Base-by-base conservation (phyloP, 805 yeast genomes). In the Pichia scutulata region DNA sequence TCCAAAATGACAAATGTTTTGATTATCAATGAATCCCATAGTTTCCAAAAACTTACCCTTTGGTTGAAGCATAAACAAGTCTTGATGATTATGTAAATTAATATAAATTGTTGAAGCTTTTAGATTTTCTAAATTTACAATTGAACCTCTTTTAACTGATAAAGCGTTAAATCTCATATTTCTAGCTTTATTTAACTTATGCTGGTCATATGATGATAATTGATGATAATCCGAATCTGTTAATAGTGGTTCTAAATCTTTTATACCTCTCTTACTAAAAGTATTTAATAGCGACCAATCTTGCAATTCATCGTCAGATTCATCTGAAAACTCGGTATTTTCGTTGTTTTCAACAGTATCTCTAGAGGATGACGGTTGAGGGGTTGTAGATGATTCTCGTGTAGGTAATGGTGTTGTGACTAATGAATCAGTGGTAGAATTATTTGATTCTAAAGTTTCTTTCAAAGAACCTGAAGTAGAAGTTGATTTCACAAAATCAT, bases 261-360 rank as follows among this genome's bases (percentile, higher is more conserved):
- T 90, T 51, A 81, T 89, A 2, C 96, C 96, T 53, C 92, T 70
- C 56, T 81, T 84, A 2, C 90, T 90, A 1, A 82, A 43, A 41
- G 53, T 49, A 16, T 50, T 33, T 44, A 72, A 52, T 52, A 66
- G 61, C 12, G 74, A 68, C 86, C 86, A 81, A 54, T 81, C 84
- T 53, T 75, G 81, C 6, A 67, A 58, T 41, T 70, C 74, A 42
- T 77, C 84, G 28, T 63, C 66, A 43, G 70, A 75, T 9, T 67
- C 71, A 19, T 67, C 72, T 4, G 57, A 55, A 30, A 52, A 52
- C 26, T 50, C 54, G n/a, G 30, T 12, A 26, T 14, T 37, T 10
- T 24, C 14, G 23, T 22, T 47, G 21, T 28, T 37, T n/a, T 33
- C 37, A 33, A n/a, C 37, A 33, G 16, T 33, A 16, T 16, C 9